Percentiles rank a stretch among this genome's conserved stretches.
phyloP scores from a whole-genome alignment of 1,139 yeast species.

The Sugiyamaella japonica region DNA sequence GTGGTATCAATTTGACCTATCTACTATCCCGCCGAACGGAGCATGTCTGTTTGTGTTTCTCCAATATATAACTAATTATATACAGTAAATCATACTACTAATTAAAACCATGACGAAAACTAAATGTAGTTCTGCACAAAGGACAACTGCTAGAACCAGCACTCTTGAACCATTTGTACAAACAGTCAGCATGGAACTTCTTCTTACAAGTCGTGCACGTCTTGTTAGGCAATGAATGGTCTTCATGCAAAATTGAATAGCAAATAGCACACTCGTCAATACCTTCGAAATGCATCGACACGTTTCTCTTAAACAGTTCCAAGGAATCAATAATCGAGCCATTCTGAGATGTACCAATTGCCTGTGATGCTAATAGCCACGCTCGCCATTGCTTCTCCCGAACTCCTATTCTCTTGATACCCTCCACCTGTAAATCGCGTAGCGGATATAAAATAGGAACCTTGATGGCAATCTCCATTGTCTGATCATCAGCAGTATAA shows the following conservation, averaged over 20 bases:
- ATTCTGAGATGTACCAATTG: constrained; percentile 66
- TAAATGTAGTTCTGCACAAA: constrained; percentile 76
- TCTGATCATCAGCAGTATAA: constrained; percentile 84
- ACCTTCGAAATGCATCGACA: constrained; percentile 75
- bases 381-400: constrained; percentile 94
- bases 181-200: constrained; percentile 95
- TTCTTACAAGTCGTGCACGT: constrained; percentile 87
- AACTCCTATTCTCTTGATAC: constrained; percentile 81
- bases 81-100: neutral
- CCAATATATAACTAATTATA: too few species aligned
- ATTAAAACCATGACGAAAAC: constrained; percentile 20
- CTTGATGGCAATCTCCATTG: constrained; percentile 73
- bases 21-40: too few species aligned
- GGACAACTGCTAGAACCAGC: constrained; percentile 94
- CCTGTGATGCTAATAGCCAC: constrained; percentile 89
- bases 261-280: constrained; percentile 97
- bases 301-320: constrained; percentile 77
- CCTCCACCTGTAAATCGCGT: constrained; percentile 68
- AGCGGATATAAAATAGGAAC: constrained; percentile 77
- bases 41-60: too few species aligned
- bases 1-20: too few species aligned
- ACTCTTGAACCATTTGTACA: constrained; percentile 96
- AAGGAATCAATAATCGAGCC: constrained; percentile 84
- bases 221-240: constrained; percentile 86
- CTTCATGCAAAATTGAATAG: constrained; percentile 86